Conservation (phyloP, 306 rosid species). For the Acacia crassicarpa region DNA sequence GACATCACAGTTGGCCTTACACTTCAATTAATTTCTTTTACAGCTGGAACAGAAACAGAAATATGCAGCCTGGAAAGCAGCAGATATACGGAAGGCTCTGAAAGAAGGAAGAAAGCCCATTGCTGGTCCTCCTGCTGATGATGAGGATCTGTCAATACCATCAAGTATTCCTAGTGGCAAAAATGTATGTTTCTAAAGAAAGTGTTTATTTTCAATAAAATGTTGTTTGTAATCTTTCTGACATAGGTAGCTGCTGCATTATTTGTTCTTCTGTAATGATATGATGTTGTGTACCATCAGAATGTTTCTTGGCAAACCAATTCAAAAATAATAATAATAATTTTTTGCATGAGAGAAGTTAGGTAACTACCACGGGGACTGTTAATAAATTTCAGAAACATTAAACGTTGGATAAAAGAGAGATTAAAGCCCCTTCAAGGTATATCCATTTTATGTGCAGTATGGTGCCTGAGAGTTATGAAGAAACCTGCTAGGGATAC, state of each 20-base stretch:
- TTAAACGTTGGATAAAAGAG: neutral
- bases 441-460: neutral
- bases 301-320: neutral
- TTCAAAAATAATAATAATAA: neutral
- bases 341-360: neutral
- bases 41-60: slow-evolving; percentile 99
- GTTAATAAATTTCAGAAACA: neutral
- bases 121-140: slow-evolving; percentile 91
- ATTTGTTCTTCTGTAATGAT: neutral
- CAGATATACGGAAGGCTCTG: slow-evolving; percentile 96
- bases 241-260: neutral
- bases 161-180: slow-evolving; percentile 46
- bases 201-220: slow-evolving; percentile 8
- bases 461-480: neutral
- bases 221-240: slow-evolving; percentile 14
- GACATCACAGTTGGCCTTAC: slow-evolving; percentile 20
- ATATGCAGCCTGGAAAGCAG: slow-evolving; percentile 99
- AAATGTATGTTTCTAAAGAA: slow-evolving; percentile 56
- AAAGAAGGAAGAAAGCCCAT: slow-evolving; percentile 93
- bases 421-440: neutral
- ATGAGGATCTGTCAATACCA: slow-evolving; percentile 75
- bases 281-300: neutral
- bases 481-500: neutral
- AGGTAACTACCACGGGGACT: neutral
- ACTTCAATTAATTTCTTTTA: slow-evolving; percentile 31